Percentiles rank a stretch among this genome's conserved stretches.
Evolutionary conservation across 2,329 filamentous ascomycete species (phyloP).

Genomic region (Pseudogymnoascus pannorum): DNA sequence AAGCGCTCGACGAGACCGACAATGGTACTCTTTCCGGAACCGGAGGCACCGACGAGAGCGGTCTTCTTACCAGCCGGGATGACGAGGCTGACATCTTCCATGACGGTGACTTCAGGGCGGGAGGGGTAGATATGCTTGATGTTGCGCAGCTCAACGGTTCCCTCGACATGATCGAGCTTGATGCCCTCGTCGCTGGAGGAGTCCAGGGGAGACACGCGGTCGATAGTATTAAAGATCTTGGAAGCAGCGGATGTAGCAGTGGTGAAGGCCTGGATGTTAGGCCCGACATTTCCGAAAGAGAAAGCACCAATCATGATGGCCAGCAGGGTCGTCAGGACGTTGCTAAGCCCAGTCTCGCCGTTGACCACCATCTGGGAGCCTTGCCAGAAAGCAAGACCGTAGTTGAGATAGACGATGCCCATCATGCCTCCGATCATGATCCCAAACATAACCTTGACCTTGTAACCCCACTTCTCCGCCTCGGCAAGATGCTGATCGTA

Average conservation of each 20-base stretch:
- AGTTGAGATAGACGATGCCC: constrained; percentile 76
- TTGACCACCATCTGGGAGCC: constrained; percentile 67
- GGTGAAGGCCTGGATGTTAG: constrained; percentile 80
- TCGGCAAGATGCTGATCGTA: constrained; percentile 69
- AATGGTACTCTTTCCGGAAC: constrained; percentile 90
- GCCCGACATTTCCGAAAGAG: constrained; percentile 78
- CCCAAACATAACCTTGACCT: constrained; percentile 64
- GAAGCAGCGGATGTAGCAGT: constrained; percentile 74
- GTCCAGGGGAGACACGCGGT: constrained; percentile 78
- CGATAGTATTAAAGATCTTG: constrained; percentile 93
- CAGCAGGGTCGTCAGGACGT: constrained; percentile 80
- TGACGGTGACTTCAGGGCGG: constrained; percentile 79
- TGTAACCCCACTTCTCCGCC: constrained; percentile 70
- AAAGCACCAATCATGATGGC: constrained; percentile 90
- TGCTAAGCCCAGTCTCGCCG: constrained; percentile 57
- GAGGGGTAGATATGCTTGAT: constrained; percentile 94
- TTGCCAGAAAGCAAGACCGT: constrained; percentile 83
- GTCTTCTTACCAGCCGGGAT: constrained; percentile 89
- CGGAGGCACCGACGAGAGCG: constrained; percentile 87
- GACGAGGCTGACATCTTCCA: constrained; percentile 71
- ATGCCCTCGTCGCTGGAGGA: constrained; percentile 63
- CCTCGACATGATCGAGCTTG: constrained; percentile 64
- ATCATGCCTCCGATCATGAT: constrained; percentile 82
- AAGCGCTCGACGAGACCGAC: constrained; percentile 90
- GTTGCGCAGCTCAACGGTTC: constrained; percentile 71